phyloP scores from a whole-genome alignment of 768 basidiomycete species.

The Mycena latifolia region DNA sequence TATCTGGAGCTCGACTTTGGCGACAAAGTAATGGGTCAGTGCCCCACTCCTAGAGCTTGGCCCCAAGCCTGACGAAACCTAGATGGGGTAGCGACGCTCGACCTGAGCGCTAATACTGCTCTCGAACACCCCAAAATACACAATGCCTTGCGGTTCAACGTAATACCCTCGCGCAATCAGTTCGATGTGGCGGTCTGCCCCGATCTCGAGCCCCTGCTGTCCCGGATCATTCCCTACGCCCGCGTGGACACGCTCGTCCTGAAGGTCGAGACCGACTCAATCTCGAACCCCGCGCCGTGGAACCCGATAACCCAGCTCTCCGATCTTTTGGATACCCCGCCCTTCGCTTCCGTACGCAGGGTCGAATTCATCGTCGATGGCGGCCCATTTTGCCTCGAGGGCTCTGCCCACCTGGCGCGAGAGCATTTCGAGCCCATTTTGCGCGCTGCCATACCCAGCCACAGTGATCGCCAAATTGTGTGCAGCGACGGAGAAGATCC shows the following conservation, averaged over 20 bases:
- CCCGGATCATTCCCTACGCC: background rate
- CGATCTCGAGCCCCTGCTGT: background rate
- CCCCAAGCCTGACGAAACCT: background rate
- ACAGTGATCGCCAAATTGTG: background rate
- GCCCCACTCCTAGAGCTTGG: background rate
- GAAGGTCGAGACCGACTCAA: background rate
- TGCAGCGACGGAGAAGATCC: constrained; percentile 13
- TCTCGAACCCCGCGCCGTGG: background rate
- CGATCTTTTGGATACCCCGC: background rate
- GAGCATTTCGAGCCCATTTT: background rate
- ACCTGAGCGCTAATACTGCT: background rate
- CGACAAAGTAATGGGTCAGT: background rate
- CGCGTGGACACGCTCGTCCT: background rate
- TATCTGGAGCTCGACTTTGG: background rate
- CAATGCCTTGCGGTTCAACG: background rate
- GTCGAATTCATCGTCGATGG: constrained; percentile 13
- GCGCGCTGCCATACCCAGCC: background rate
- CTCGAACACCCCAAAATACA: background rate
- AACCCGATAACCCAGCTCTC: background rate
- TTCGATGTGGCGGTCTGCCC: background rate
- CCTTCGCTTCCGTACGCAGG: background rate
- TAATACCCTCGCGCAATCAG: no score
- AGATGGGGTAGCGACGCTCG: background rate
- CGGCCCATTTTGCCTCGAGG: background rate
- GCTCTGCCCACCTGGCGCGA: background rate